Percentiles rank a stretch among this genome's conserved stretches.
phyloP scores from a whole-genome alignment of 495 filamentous ascomycete species.

The Aspergillus bridgeri region DNA sequence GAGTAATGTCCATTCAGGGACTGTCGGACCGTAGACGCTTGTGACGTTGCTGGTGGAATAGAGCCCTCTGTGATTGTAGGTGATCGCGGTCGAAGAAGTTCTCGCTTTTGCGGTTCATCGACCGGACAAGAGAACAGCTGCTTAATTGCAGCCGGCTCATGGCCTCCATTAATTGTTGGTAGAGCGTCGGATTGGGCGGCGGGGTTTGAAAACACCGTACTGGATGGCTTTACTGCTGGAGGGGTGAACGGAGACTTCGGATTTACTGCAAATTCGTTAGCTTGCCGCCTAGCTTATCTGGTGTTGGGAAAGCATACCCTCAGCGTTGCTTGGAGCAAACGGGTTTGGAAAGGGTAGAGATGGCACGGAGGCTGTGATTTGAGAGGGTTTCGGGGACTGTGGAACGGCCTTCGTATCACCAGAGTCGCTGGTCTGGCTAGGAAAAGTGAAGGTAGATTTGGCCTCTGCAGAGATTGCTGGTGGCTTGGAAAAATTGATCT shows the following conservation, averaged over 20 bases:
- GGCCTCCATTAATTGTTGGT: neutral
- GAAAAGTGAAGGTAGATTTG: neutral
- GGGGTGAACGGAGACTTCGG: neutral
- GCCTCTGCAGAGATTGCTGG: neutral
- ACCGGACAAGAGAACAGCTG: neutral
- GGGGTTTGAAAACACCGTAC: neutral
- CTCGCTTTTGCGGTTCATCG: neutral
- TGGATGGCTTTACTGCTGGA: neutral
- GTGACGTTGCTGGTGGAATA: neutral
- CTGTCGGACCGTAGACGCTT: neutral
- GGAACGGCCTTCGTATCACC: neutral
- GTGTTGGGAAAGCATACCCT: neutral
- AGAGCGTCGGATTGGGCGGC: neutral
- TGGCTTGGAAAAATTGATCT: neutral
- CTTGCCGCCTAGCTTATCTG: neutral
- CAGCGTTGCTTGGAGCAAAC: neutral
- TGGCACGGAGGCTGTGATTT: neutral
- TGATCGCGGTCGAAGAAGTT: neutral
- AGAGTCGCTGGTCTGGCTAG: neutral
- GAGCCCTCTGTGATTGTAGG: neutral
- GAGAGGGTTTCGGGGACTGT: neutral
- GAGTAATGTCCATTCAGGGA: neutral
- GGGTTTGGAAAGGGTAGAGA: neutral
- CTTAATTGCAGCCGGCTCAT: neutral
- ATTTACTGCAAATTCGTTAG: neutral